Evolutionary conservation across 768 basidiomycete species (phyloP).

Genomic region (Epithele typhae): DNA sequence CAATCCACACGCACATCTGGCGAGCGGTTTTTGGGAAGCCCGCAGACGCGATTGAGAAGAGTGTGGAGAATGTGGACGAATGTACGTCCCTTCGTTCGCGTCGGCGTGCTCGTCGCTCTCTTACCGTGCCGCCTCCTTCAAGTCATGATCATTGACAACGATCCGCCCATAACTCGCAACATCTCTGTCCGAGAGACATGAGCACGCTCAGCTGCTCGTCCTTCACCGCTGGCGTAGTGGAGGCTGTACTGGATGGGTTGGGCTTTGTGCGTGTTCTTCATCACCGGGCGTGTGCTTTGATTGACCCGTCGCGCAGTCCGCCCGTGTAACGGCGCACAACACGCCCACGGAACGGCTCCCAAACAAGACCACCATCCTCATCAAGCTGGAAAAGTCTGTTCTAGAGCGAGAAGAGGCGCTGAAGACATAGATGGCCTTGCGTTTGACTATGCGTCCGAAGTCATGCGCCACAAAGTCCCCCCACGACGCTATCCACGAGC

Average conservation of each 20-base stretch:
- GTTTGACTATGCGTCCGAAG: not conserved
- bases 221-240: slow-evolving; percentile 94
- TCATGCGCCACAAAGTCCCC: no score
- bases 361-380: slow-evolving; percentile 89
- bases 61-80: slow-evolving; percentile 95
- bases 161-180: slow-evolving; percentile 85
- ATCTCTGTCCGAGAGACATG: slow-evolving; percentile 96
- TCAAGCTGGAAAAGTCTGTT: slow-evolving; percentile 92
- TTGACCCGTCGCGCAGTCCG: slow-evolving; percentile 54
- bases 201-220: slow-evolving; percentile 95
- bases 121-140: not conserved
- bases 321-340: slow-evolving; percentile 92
- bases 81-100: slow-evolving; percentile 63
- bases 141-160: slow-evolving; percentile 99
- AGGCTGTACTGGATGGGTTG: slow-evolving; percentile 91
- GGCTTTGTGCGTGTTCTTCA: slow-evolving; percentile 73
- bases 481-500: no score
- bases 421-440: slow-evolving; percentile 63
- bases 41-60: slow-evolving; percentile 94
- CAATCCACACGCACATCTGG: slow-evolving; percentile 94
- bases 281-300: slow-evolving; percentile 1
- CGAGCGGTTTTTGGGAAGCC: slow-evolving; percentile 89
- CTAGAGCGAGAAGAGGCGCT: slow-evolving; percentile 91
- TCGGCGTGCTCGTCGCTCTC: no score
- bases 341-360: slow-evolving; percentile 81